Evolutionary conservation across 2,329 filamentous ascomycete species (phyloP), one percentile per base, ranked within the genome.

Genomic region (Ceratocystiopsis sp.): DNA sequence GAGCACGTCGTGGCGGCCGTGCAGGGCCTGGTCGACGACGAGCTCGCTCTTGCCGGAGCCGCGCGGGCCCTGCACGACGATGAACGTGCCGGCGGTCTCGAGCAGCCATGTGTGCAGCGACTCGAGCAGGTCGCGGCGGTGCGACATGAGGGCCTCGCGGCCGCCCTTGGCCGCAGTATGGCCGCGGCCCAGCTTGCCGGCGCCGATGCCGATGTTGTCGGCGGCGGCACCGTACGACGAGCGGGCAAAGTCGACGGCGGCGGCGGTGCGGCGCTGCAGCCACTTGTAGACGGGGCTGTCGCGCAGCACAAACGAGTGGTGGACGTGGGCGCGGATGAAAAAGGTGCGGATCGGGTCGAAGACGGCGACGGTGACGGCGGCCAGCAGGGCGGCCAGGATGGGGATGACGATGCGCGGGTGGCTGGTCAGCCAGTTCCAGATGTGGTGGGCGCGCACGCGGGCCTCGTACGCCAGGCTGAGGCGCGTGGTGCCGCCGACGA

Each of bases 311-410:
- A 91, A 75, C 0, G 78, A 76, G 39, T 79, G 73, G 32, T 86
- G 85, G 41, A 98, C 78, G 56, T 94, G 86, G 4, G 80, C 71
- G 54, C 85, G 85, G 61, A 96, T 84, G 54, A 93, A 95, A 56
- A 93, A 91, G 0, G 86, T 87, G 38, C 91, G 77, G 45, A 98
- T 87, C 0, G 91, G 91, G 53, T 98, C 91, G 54, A 98, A 96
- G 9, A 96, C 69, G 1, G 84, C 76, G 17, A 95, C 85, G 0
- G 87, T 93, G 40, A 91, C 65, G 33, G 80, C 78, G 0, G 87
- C 86, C 29, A 94, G 57, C 3, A 96, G 61, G 1, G 86, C 89
- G 15, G 84, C 85, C 2, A 94, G 43, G 2, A 82, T 61, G 0
- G 91, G 89, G 39, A 98, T 80, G 21, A 93, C 82, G 38, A 96